These are phyloP conservation scores for Claviceps pazoutovae DNA, from an alignment of 2,329 filamentous ascomycete genomes.

Conservation along the genomic window DNA sequence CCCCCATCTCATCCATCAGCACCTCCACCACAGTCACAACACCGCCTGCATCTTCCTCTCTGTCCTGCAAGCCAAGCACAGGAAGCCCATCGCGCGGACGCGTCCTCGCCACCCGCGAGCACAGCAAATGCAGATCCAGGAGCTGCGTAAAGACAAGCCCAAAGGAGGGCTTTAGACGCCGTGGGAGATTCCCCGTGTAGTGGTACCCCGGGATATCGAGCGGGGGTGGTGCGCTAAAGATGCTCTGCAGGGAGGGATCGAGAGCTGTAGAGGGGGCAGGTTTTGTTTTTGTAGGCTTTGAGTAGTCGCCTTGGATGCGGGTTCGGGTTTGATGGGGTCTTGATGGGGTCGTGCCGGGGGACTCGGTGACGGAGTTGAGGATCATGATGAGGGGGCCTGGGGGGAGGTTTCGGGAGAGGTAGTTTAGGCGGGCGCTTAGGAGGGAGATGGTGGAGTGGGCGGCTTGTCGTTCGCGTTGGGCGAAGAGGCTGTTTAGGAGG, in stretches of 20 bases:
- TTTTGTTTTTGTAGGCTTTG: no score
- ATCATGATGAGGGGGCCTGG: slow-evolving; percentile 37
- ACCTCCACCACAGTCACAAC: slow-evolving; percentile 34
- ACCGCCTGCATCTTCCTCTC: background rate
- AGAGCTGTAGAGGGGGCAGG: slow-evolving; percentile 4
- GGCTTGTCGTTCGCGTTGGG: slow-evolving; percentile 28
- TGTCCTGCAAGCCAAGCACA: no score
- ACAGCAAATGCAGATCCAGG: slow-evolving; percentile 40
- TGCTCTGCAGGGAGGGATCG: slow-evolving; percentile 34
- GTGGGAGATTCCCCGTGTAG: slow-evolving; percentile 8
- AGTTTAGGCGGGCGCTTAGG: slow-evolving; percentile 32
- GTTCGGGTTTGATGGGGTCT: background rate
- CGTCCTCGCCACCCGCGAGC: slow-evolving; percentile 28
- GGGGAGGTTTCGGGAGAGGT: slow-evolving; percentile 26
- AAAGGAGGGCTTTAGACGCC: slow-evolving; percentile 33
- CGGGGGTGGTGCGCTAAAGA: slow-evolving; percentile 27
- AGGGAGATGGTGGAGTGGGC: slow-evolving; percentile 35
- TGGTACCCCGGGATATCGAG: slow-evolving; percentile 9
- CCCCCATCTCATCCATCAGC: slow-evolving; percentile 34
- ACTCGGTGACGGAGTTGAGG: slow-evolving; percentile 29
- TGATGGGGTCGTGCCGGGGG: background rate
- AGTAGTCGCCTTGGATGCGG: background rate
- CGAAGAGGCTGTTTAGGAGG: slow-evolving; percentile 38
- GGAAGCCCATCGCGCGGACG: slow-evolving; percentile 15
- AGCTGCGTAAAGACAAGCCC: slow-evolving; percentile 41